These are phyloP conservation scores for Vigna radiata DNA, from an alignment of 306 rosid species.

Conservation along the genomic window DNA sequence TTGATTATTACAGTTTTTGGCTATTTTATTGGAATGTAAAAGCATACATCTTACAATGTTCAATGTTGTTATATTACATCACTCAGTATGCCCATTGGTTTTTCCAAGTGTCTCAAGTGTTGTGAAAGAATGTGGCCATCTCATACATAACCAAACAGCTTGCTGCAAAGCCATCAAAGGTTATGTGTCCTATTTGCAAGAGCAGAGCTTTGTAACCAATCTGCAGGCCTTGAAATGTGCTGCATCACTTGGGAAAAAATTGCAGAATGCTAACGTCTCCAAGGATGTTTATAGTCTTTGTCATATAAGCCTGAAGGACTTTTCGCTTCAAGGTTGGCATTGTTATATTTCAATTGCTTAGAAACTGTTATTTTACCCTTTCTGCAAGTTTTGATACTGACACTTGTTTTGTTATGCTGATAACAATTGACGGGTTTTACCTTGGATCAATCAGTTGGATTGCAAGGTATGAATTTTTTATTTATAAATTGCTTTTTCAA, in stretches of 20 bases:
- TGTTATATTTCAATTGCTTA: conserved; percentile 26
- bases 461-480: conserved; percentile 54
- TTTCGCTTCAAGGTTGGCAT: conserved; percentile 77
- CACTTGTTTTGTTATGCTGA: conserved; percentile 37
- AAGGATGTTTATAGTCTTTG: conserved; percentile 61
- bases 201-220: conserved; percentile 75
- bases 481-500: conserved; percentile 7
- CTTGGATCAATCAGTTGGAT: conserved; percentile 56
- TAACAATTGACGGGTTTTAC: conserved; percentile 40
- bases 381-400: conserved; percentile 39
- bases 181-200: conserved; percentile 66
- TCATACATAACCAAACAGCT: conserved; percentile 49
- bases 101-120: conserved; percentile 59
- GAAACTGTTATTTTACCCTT: conserved; percentile 23
- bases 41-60: conserved; percentile 45
- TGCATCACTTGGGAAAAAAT: conserved; percentile 62
- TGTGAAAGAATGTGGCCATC: conserved; percentile 57
- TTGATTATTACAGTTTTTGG: conserved; percentile 13
- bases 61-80: conserved; percentile 33
- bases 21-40: conserved; percentile 36
- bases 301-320: conserved; percentile 70
- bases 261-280: conserved; percentile 64
- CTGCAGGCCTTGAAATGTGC: conserved; percentile 81
- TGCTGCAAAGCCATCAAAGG: conserved; percentile 66
- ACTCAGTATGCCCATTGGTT: conserved; percentile 69